Base-by-base conservation (phyloP, 2,329 filamentous ascomycete genomes). In the Fusarium coffeatum region DNA sequence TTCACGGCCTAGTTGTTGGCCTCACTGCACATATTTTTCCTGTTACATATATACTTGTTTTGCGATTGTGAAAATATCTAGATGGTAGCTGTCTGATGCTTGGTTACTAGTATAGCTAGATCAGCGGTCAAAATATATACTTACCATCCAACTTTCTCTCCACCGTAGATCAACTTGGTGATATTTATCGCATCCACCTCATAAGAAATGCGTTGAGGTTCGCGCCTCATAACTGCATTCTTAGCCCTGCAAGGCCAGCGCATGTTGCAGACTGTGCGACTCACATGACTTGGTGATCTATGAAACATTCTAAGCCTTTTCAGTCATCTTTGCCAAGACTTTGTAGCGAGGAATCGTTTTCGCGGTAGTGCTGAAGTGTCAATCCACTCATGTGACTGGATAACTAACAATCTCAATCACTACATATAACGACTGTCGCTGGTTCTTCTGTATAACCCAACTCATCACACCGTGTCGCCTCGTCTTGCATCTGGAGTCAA, bases 41-140 rank as follows among this genome's bases (percentile, higher is more conserved):
- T 16, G 22, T 48, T 37, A 64, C 30, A 64, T 37, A 64, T 27
- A 64, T 64, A 63, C 18, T 56, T 63, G 58, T 56, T 48, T 63
- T 49, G 53, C n/a, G 34, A 25, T 56, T 56, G 28, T 48, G 55
- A 37, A 63, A 47, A 30, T 55, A 12, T 43, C 11, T 15, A 11
- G 28, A 37, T 63, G 58, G 28, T 43, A 48, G 59, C 49, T 63
- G 32, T 30, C 41, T 37, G n/a, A 43, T 30, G 5, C 34, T 41
- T 32, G n/a, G 49, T 16, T 51, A 20, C n/a, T 63, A 25, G 13
- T 37, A n/a, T 41, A 43, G 28, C 48, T 30, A 6, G 18, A 11
- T 25, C n/a, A 22, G 37, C 46, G 12, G 59, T 16, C 22, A 30
- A 46, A 32, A 48, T 48, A 63, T 28, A 64, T 48, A 54, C 27